phyloP scores from a whole-genome alignment of 1,284 basidiomycete species.

The Austroboletus novae-zelandiae region DNA sequence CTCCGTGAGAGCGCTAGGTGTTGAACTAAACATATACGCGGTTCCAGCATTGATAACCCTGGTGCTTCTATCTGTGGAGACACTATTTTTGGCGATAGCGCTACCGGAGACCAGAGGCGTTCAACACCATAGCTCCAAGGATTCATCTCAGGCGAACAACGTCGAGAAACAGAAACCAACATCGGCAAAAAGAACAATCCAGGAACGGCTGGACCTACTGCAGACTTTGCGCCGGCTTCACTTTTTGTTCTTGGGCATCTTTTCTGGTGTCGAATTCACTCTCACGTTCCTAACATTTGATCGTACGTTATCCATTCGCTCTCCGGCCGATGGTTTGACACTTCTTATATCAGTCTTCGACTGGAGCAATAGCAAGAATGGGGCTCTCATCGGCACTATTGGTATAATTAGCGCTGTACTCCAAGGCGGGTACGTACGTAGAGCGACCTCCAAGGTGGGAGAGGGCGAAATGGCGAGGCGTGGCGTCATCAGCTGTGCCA shows the following conservation, averaged over 20 bases:
- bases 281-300: constrained; percentile 89
- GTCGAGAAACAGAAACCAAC: constrained; percentile 21
- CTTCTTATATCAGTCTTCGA: constrained; percentile 60
- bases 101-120: constrained; percentile 76
- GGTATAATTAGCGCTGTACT: constrained; percentile 84
- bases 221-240: constrained; percentile 64
- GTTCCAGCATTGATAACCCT: constrained; percentile 78
- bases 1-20: constrained; percentile 55
- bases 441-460: constrained; percentile 65
- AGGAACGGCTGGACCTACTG: constrained; percentile 52
- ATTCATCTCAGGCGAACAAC: constrained; percentile 18
- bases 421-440: constrained; percentile 89
- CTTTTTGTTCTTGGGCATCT: constrained; percentile 81
- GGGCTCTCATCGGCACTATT: constrained; percentile 81
- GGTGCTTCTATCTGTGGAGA: constrained; percentile 67
- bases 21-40: constrained; percentile 81
- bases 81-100: constrained; percentile 66
- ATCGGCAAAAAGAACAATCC: constrained; percentile 36
- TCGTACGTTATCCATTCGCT: constrained; percentile 46
- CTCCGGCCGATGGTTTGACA: neutral
- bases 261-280: constrained; percentile 92
- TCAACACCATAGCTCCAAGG: constrained; percentile 28
- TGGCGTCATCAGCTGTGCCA: constrained; percentile 70
- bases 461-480: constrained; percentile 77
- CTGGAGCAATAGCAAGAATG: constrained; percentile 89